A percentile compares a stretch with the other conserved stretches of the same genome.
phyloP scores from a whole-genome alignment of 2,329 filamentous ascomycete genomes.

The Alternaria rosae region DNA sequence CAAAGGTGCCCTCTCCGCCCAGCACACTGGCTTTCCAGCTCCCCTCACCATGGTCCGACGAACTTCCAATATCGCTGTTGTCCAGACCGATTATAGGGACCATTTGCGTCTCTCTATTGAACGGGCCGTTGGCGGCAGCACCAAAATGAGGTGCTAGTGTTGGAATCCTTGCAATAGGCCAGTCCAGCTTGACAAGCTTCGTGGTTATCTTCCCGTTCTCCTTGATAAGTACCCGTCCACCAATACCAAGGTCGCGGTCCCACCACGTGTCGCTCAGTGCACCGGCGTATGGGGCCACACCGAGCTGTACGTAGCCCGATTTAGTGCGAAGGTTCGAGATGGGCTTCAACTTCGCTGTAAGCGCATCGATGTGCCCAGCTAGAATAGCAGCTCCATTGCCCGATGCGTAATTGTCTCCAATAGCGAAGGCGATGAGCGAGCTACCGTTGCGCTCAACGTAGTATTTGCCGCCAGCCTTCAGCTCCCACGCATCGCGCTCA shows the following conservation, averaged over 20 bases:
- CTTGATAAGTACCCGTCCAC: conserved; percentile 85
- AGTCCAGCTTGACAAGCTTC: conserved; percentile 88
- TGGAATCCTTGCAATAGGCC: conserved; percentile 89
- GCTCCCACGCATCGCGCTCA: conserved; percentile 81
- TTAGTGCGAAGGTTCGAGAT: conserved; percentile 84
- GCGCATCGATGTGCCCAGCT: conserved; percentile 89
- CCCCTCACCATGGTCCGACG: conserved; percentile 41
- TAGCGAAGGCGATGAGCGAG: conserved; percentile 82
- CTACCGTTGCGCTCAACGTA: conserved; percentile 86
- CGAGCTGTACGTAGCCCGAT: conserved; percentile 86
- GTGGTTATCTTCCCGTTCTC: conserved; percentile 79
- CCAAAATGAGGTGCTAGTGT: conserved; percentile 96
- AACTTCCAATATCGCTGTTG: conserved; percentile 63
- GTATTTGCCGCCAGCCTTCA: conserved; percentile 86
- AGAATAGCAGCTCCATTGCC: conserved; percentile 90
- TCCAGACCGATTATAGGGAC: conserved; percentile 94
- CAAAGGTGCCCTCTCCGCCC: conserved; percentile 75
- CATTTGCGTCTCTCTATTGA: conserved; percentile 91
- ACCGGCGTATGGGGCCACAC: conserved; percentile 91
- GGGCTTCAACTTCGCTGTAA: conserved; percentile 90
- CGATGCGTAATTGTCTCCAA: conserved; percentile 80
- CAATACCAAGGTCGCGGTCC: conserved; percentile 92
- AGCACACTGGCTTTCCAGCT: conserved; percentile 55
- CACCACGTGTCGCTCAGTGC: conserved; percentile 91
- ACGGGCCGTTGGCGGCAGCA: conserved; percentile 67